These are phyloP conservation scores for Apiotrichum veenhuisii DNA, from an alignment of 1,284 basidiomycete species.

Conservation along the genomic window DNA sequence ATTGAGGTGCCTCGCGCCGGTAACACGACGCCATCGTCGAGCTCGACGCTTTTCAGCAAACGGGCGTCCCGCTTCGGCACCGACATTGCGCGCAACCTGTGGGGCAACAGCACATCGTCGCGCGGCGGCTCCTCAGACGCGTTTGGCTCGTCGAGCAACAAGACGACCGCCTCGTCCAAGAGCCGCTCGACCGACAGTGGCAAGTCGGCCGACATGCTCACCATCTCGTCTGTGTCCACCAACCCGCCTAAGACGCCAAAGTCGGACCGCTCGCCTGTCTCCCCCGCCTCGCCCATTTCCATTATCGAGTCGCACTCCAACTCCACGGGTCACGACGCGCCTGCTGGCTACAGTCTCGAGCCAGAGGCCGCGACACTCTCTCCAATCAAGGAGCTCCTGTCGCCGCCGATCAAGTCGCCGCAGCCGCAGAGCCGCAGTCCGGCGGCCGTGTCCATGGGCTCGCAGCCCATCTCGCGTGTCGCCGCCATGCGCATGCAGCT, in stretches of 20 bases:
- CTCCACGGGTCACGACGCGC: neutral
- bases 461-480: conserved; percentile 13
- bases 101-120: conserved; percentile 37
- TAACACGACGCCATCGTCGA: neutral
- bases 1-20: conserved; percentile 51
- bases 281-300: neutral
- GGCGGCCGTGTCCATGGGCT: no score
- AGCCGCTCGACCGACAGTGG: conserved; percentile 30
- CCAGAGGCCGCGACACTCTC: neutral
- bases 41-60: conserved; percentile 1
- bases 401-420: neutral
- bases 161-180: conserved; percentile 23
- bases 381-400: neutral
- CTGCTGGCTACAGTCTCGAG: conserved; percentile 50
- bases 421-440: neutral
- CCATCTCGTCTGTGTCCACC: conserved; percentile 17
- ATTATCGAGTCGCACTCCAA: neutral
- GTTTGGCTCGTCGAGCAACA: conserved; percentile 31
- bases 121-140: conserved; percentile 24
- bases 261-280: neutral
- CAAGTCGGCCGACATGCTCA: conserved; percentile 3
- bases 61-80: conserved; percentile 9
- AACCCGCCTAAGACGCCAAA: conserved; percentile 3
- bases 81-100: conserved; percentile 58
- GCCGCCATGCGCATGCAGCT: conserved; percentile 20